phyloP scores from a whole-genome alignment of 2,329 filamentous ascomycete species.

The Colletotrichum sansevieriae region DNA sequence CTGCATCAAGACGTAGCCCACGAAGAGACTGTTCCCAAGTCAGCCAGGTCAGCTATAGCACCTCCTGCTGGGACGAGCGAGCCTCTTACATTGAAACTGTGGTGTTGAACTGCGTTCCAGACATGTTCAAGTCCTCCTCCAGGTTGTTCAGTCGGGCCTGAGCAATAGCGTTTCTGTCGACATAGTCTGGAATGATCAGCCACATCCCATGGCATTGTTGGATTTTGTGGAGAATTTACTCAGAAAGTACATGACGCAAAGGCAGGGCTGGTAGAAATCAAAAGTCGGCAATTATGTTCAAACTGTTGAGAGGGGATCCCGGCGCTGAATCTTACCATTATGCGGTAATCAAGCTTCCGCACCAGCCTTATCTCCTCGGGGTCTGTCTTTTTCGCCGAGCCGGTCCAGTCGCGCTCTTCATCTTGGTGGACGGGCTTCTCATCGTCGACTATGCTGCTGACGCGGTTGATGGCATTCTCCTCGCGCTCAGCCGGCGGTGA shows the following conservation, averaged over 20 bases:
- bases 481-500: slow-evolving; percentile 32
- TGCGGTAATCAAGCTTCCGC: slow-evolving; percentile 56
- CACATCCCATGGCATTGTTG: background rate
- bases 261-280: slow-evolving; percentile 46
- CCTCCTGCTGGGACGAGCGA: background rate
- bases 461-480: slow-evolving; percentile 37
- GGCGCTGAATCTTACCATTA: slow-evolving; percentile 52
- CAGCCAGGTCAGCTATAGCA: background rate
- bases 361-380: slow-evolving; percentile 56
- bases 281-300: background rate
- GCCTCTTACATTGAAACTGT: slow-evolving; percentile 53
- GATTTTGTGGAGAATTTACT: slow-evolving; percentile 44
- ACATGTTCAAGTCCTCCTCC: slow-evolving; percentile 58
- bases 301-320: background rate
- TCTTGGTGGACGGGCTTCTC: slow-evolving; percentile 44
- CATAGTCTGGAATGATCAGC: slow-evolving; percentile 46
- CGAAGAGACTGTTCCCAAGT: slow-evolving; percentile 48
- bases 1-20: slow-evolving; percentile 56
- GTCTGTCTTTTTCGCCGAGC: slow-evolving; percentile 54
- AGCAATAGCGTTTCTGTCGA: slow-evolving; percentile 62
- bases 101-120: slow-evolving; percentile 52
- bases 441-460: slow-evolving; percentile 31
- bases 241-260: slow-evolving; percentile 60
- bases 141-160: slow-evolving; percentile 57
- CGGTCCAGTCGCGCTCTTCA: slow-evolving; percentile 53